Conservation (phyloP, 306 rosid species). For the Vigna reflexopilosa region DNA sequence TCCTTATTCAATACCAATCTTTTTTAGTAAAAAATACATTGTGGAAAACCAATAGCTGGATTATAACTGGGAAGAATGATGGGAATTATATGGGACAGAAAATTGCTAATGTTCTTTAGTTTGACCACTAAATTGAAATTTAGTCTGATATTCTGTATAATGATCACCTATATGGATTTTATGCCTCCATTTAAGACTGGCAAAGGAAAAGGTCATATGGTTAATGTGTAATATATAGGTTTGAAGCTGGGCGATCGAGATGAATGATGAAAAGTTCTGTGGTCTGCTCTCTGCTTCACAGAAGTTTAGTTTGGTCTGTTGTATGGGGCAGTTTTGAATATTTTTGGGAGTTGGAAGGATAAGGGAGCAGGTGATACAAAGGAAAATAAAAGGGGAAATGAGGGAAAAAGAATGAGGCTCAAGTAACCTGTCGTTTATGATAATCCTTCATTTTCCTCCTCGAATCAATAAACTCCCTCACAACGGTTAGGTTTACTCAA, state of each 20-base stretch:
- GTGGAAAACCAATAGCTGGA: neutral
- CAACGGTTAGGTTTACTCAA: conserved; percentile 22
- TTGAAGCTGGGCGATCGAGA: neutral
- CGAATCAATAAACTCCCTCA: neutral
- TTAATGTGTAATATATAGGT: neutral
- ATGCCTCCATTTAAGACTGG: neutral
- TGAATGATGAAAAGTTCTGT: conserved; percentile 3
- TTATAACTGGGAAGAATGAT: conserved; percentile 2
- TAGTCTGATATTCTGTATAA: conserved; percentile 19
- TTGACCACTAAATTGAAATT: conserved; percentile 3
- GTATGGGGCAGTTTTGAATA: neutral
- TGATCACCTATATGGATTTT: neutral
- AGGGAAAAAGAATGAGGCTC: neutral
- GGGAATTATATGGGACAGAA: neutral
- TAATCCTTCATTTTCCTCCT: conserved; percentile 12
- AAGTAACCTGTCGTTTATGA: neutral
- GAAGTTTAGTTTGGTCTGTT: neutral
- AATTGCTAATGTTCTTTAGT: neutral
- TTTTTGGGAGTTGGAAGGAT: conserved; percentile 1
- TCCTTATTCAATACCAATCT: neutral
- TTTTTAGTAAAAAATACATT: neutral
- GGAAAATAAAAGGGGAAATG: neutral
- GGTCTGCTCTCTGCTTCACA: neutral
- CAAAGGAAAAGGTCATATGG: neutral
- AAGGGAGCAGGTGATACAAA: neutral